phyloP scores from a whole-genome alignment of 1,139 yeast genomes.

The Blastobotrys ciferrii region DNA sequence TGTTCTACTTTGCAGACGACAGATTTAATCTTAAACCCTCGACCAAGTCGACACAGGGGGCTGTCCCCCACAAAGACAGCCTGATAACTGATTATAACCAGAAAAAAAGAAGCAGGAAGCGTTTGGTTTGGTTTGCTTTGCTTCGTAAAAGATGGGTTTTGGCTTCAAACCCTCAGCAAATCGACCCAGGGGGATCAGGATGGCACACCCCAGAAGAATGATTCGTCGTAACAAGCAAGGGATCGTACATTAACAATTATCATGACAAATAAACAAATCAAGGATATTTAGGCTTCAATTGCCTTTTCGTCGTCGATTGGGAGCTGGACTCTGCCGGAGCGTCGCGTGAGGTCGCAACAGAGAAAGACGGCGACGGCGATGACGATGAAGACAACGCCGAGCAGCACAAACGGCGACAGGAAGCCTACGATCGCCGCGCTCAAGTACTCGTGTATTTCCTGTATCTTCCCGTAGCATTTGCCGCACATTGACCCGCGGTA shows the following conservation, averaged over 20 bases:
- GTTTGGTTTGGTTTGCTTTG: too few species aligned
- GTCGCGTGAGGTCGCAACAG: slow-evolving; percentile 14
- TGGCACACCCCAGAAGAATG: too few species aligned
- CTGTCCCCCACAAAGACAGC: too few species aligned
- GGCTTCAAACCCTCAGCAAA: too few species aligned
- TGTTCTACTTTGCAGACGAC: too few species aligned
- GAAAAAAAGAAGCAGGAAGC: too few species aligned
- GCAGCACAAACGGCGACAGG: slow-evolving; percentile 27
- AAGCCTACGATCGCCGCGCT: slow-evolving; percentile 26
- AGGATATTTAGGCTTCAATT: background rate
- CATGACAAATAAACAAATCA: background rate
- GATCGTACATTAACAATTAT: background rate
- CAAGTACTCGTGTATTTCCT: slow-evolving; percentile 22
- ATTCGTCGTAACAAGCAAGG: background rate
- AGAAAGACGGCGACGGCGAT: slow-evolving; percentile 26
- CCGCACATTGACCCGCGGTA: slow-evolving; percentile 23
- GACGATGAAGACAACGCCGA: slow-evolving; percentile 22
- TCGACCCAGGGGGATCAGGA: too few species aligned
- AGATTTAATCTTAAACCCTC: too few species aligned
- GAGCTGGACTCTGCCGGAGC: slow-evolving; percentile 5
- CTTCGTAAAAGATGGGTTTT: too few species aligned
- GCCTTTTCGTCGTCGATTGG: slow-evolving; percentile 8
- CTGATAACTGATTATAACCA: too few species aligned
- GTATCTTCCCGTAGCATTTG: slow-evolving; percentile 18
- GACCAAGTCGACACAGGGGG: too few species aligned